Base-by-base conservation (phyloP, 2,329 filamentous ascomycete species). In the Endoconidiophora polonica region DNA sequence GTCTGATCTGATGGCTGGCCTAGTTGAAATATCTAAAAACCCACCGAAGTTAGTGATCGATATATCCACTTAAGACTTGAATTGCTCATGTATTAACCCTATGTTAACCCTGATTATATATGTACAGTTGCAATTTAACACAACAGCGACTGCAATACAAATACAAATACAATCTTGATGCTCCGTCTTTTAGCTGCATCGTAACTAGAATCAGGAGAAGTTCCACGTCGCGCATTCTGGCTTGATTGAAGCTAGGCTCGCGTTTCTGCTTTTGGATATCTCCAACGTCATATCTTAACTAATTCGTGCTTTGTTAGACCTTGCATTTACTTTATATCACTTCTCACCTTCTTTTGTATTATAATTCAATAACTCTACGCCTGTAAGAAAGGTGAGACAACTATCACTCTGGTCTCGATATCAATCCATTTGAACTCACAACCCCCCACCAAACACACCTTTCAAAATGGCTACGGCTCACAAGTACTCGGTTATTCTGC, bases 401-500 rank as follows among this genome's bases (percentile, higher is more conserved):
- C 37, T 24, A 22, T 18, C 7, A 16, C 36, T 36, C 36, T 12
- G 6, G 22, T 24, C 7, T 5, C 46, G 14, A 12, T 24, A 18
- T 38, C 46, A n/a, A 18, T 48, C 29, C 12, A 33, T 33, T 12
- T 18, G 16, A 33, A 33, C 12, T 9, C 12, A 33, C 12, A 33
- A 12, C 16, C 37, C 16, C 16, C 48, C 22, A 23, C 16, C 41
- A 26, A 26, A 48, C 24, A 46, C 40, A 38, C 20, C 18, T 16
- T 33, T 51, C 52, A 58, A 57, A 58, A 77, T 77, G 73, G 70
- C 72, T 47, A 65, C 66, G 59, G 73, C 26, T 14, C 61, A 91
- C 74, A 94, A 90, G 69, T 98, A 95, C 76, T 94, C 90, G 58
- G 82, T 98, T 63, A 90, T 98, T 63, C 79, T 98, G 57, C 91